Percentiles rank a stretch among this genome's conserved stretches.
Evolutionary conservation across 495 filamentous ascomycete species (phyloP).

Genomic region (Penicillium herquei): DNA sequence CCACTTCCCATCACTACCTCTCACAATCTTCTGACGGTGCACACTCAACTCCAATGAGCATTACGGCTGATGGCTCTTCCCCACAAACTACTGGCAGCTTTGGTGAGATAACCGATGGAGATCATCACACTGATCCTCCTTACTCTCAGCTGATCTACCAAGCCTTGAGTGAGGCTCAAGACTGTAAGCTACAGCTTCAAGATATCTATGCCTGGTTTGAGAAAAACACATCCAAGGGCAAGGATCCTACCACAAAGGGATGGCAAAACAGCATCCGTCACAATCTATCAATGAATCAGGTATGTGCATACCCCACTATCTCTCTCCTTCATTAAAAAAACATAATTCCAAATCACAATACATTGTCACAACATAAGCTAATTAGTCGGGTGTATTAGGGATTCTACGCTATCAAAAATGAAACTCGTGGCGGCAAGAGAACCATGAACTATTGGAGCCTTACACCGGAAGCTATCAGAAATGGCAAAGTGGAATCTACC

Average conservation of each 20-base stretch:
- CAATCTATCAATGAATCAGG: conserved; percentile 97
- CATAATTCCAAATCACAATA: neutral
- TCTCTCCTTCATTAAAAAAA: neutral
- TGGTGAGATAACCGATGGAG: conserved; percentile 28
- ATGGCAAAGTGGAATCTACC: conserved; percentile 69
- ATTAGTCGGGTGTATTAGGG: conserved; percentile 44
- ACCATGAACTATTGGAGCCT: conserved; percentile 64
- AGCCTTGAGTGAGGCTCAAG: conserved; percentile 64
- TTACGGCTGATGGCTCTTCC: conserved; percentile 12
- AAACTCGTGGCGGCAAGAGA: conserved; percentile 52
- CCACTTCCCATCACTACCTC: conserved; percentile 21
- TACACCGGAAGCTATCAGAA: conserved; percentile 56
- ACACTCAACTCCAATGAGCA: conserved; percentile 12
- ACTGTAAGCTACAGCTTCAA: conserved; percentile 71
- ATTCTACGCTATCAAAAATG: conserved; percentile 59
- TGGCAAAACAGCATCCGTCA: conserved; percentile 98
- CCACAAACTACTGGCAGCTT: conserved; percentile 7
- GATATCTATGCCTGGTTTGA: conserved; percentile 92
- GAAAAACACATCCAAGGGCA: conserved; percentile 74
- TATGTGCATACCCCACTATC: conserved; percentile 13
- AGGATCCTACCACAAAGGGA: conserved; percentile 61
- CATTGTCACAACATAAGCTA: neutral
- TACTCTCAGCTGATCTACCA: conserved; percentile 82
- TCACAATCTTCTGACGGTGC: conserved; percentile 5
- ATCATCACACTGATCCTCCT: conserved; percentile 52